These are phyloP conservation scores for Penicillium pancosmium DNA, from an alignment of 495 filamentous ascomycete genomes.

Conservation along the genomic window DNA sequence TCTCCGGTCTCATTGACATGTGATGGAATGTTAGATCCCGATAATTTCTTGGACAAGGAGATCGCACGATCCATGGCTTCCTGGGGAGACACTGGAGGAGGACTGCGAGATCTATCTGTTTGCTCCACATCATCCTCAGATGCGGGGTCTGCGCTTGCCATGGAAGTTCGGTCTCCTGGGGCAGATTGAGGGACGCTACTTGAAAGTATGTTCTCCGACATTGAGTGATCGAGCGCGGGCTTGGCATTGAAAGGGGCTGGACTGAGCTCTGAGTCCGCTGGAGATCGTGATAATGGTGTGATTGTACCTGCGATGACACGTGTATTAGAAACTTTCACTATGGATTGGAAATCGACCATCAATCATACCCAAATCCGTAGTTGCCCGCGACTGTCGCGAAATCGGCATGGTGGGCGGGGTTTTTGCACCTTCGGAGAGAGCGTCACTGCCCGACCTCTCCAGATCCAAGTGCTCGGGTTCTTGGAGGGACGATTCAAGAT, in stretches of 20 bases:
- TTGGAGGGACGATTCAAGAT: slow-evolving; percentile 59
- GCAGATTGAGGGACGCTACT: slow-evolving; percentile 19
- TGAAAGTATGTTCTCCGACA: slow-evolving; percentile 52
- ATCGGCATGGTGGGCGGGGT: slow-evolving; percentile 30
- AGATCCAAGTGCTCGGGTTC: slow-evolving; percentile 88
- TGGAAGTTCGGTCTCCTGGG: slow-evolving; percentile 9
- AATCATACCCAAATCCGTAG: slow-evolving; percentile 53
- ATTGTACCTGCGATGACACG: slow-evolving; percentile 48
- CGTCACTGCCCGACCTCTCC: slow-evolving; percentile 33
- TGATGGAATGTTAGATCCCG: slow-evolving; percentile 86
- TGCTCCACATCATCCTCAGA: slow-evolving; percentile 12
- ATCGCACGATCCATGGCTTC: slow-evolving; percentile 85
- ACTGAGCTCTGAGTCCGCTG: slow-evolving; percentile 52
- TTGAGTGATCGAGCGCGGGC: slow-evolving; percentile 52
- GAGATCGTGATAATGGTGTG: slow-evolving; percentile 66
- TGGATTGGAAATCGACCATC: neutral
- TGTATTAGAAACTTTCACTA: neutral
- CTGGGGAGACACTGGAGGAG: slow-evolving; percentile 69
- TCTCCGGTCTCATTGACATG: slow-evolving; percentile 93
- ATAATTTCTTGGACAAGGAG: slow-evolving; percentile 83
- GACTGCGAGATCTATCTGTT: slow-evolving; percentile 62
- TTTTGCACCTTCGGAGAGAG: slow-evolving; percentile 30
- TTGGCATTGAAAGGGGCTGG: slow-evolving; percentile 32
- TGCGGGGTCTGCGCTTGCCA: slow-evolving; percentile 2
- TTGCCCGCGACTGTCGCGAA: slow-evolving; percentile 48